phyloP scores from a whole-genome alignment of 75 land plant species.

The Gnetum montanum region DNA sequence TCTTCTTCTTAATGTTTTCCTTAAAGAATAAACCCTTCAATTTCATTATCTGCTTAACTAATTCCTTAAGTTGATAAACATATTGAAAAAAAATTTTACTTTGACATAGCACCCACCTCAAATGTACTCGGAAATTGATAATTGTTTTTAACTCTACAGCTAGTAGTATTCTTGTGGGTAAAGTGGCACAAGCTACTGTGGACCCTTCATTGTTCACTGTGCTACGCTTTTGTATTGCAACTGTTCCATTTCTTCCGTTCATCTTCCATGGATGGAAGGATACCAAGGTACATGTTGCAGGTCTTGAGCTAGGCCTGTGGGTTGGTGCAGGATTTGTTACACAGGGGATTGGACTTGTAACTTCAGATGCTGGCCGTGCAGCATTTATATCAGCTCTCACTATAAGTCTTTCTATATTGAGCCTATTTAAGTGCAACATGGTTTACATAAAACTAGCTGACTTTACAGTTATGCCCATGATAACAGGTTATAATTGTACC shows the following conservation, averaged over 20 bases:
- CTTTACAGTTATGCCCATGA: not conserved
- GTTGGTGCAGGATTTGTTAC: slow-evolving; percentile 63
- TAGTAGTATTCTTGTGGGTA: slow-evolving; percentile 67
- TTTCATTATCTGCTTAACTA: no score
- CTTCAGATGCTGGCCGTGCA: slow-evolving; percentile 85
- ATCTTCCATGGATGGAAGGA: slow-evolving; percentile 28
- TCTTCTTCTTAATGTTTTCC: no score
- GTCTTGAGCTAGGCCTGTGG: slow-evolving; percentile 78
- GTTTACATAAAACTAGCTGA: no score
- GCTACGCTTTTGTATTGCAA: slow-evolving; percentile 60
- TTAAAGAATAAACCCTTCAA: no score
- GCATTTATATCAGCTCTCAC: slow-evolving; percentile 75
- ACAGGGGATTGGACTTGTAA: slow-evolving; percentile 70
- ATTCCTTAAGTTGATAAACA: not conserved
- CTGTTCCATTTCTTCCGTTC: slow-evolving; percentile 71
- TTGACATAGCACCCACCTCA: not conserved
- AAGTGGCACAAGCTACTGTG: slow-evolving; percentile 51
- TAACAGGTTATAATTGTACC: slow-evolving; percentile 75
- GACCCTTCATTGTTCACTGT: slow-evolving; percentile 69
- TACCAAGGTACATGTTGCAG: slow-evolving; percentile 34
- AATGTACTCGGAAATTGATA: not conserved
- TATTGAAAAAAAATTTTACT: not conserved
- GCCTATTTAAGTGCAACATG: not conserved
- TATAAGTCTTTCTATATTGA: slow-evolving; percentile 22
- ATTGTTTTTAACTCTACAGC: slow-evolving; percentile 27